Evolutionary conservation across 768 basidiomycete species (phyloP).

Genomic region (Rhizopogon vesiculosus): DNA sequence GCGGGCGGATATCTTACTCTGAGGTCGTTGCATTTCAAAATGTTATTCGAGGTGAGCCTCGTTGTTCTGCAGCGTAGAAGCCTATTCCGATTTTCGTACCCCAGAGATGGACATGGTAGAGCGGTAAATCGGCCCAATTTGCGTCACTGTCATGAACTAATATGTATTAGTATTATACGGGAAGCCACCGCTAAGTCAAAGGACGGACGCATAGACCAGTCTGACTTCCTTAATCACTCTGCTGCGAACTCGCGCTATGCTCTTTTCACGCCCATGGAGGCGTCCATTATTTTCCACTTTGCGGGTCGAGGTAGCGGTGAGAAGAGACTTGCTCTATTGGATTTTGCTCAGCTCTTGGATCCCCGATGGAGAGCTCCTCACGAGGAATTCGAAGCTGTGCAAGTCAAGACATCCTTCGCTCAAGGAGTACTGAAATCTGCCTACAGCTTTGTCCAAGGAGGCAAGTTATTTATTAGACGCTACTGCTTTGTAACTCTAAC

Average conservation of each 20-base stretch:
- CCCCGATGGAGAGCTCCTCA: constrained; percentile 81
- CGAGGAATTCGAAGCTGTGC: constrained; percentile 38
- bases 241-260: constrained; percentile 87
- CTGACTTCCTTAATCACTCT: constrained; percentile 92
- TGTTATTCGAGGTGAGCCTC: constrained; percentile 73
- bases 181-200: constrained; percentile 88
- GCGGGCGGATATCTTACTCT: constrained; percentile 90
- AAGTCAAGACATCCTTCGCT: constrained; percentile 38
- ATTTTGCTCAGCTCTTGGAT: constrained; percentile 92
- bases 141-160: background rate
- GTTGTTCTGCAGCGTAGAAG: background rate
- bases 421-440: constrained; percentile 59
- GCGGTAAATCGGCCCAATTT: constrained; percentile 38
- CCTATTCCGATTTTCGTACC: constrained; percentile 5
- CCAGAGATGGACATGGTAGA: constrained; percentile 96
- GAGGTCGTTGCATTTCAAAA: constrained; percentile 98
- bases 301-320: constrained; percentile 72
- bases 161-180: constrained; percentile 62
- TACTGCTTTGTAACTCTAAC: constrained; percentile 8
- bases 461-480: constrained; percentile 30
- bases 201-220: constrained; percentile 92
- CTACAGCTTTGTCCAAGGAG: constrained; percentile 88
- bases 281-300: constrained; percentile 97
- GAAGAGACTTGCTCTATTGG: constrained; percentile 75
- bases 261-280: constrained; percentile 97